Percentiles rank a stretch among this genome's conserved stretches.
Conservation (phyloP, 352 stramenopile species). For the Phytophthora pisi region DNA sequence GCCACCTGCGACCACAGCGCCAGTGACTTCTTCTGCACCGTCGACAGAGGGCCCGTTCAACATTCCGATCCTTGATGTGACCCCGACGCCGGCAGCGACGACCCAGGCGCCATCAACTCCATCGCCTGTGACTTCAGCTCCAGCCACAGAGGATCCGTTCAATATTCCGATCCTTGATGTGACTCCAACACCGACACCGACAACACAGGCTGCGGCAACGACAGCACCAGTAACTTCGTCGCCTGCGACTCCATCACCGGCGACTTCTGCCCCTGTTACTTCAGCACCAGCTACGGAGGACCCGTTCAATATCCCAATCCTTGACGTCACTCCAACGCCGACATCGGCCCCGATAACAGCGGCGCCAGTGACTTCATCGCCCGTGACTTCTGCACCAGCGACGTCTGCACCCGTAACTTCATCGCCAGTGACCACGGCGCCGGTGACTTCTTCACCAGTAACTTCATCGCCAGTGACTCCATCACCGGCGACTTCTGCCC, state of each 20-base stretch:
- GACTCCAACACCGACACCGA: slow-evolving; percentile 1
- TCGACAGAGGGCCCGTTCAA: slow-evolving; percentile 7
- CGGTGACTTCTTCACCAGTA: slow-evolving; percentile 1
- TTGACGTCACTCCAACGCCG: not conserved
- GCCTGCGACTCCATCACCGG: not conserved
- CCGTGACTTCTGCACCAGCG: slow-evolving; percentile 1
- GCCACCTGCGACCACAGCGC: not conserved
- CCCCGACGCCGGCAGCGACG: not conserved
- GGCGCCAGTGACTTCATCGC: not conserved
- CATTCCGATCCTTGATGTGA: slow-evolving; percentile 11
- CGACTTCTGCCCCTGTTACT: slow-evolving; percentile 1
- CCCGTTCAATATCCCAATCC: slow-evolving; percentile 14
- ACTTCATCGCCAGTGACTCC: not conserved
- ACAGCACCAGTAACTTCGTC: not conserved
- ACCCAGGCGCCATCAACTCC: not conserved
- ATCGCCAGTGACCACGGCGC: not conserved
- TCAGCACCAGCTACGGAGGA: slow-evolving; percentile 10
- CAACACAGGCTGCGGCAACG: slow-evolving; percentile 3
- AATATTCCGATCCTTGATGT: slow-evolving; percentile 9
- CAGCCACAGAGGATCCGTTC: slow-evolving; percentile 10
- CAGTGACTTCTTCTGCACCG: slow-evolving; percentile 3
- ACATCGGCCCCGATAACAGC: slow-evolving; percentile 9
- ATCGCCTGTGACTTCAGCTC: slow-evolving; percentile 2
- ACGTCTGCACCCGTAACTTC: slow-evolving; percentile 8
- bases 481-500: not conserved